Conservation (phyloP, 495 filamentous ascomycete species). For the Annulohypoxylon bovei region DNA sequence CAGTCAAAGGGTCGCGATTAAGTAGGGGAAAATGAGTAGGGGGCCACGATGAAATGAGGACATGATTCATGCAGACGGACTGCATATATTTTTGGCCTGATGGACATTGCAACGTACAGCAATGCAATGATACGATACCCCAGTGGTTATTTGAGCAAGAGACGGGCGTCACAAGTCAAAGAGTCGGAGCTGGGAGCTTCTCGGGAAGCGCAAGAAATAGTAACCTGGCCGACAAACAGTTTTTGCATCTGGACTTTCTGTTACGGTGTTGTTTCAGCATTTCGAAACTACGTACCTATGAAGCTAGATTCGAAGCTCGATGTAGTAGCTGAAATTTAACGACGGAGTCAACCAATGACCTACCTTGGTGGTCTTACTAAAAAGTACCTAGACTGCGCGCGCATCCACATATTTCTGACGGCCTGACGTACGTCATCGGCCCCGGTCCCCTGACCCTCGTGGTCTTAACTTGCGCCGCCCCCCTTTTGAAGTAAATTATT, state of each 20-base stretch:
- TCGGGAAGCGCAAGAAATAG: conserved; percentile 11
- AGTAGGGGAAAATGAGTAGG: conserved; percentile 42
- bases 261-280: conserved; percentile 3
- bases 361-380: not conserved
- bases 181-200: conserved; percentile 14
- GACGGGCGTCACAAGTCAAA: conserved; percentile 7
- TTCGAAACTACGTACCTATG: not conserved
- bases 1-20: conserved; percentile 56
- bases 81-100: conserved; percentile 32
- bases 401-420: not conserved
- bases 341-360: conserved; percentile 3
- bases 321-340: conserved; percentile 22
- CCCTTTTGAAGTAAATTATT: not conserved
- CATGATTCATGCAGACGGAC: conserved; percentile 42
- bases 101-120: conserved; percentile 24
- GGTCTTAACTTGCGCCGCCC: not conserved
- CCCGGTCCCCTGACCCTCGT: conserved; percentile 6
- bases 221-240: not conserved
- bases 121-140: conserved; percentile 42
- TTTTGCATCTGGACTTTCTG: conserved; percentile 16
- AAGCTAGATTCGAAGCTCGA: conserved; percentile 11
- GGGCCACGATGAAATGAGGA: conserved; percentile 39
- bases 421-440: conserved; percentile 33
- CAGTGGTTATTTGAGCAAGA: conserved; percentile 31
- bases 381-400: not conserved